Base-by-base conservation (phyloP, 139 green algal species). In the Nannochloris sp. region DNA sequence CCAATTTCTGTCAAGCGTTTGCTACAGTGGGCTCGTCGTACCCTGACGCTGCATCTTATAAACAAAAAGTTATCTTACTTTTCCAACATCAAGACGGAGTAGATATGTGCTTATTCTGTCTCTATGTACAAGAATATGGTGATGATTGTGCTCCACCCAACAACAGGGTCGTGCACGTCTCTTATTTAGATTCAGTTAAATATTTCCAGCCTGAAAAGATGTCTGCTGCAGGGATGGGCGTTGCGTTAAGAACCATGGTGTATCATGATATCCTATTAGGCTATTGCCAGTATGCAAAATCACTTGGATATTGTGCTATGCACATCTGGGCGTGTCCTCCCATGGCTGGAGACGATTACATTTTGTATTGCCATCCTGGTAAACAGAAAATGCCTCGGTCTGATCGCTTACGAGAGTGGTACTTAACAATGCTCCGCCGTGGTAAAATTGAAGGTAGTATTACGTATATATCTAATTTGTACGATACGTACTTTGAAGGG, bases 281-380 rank as follows among this genome's bases (percentile, higher is more conserved):
- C n/a, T 99, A 99, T 81, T 71, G 97, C 32, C 45, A 88, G 15
- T 96, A 92, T 67, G 77, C 83, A 47, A 91, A 91, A 68, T 44
- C 66, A 33, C 80, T 88, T 47, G 95, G 95, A 51, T 98, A 90
- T 68, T 82, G 85, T 54, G 76, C 77, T 59, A 97, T 97, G 83
- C 97, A 93, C 85, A 99, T 99, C 80, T 99, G 95, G 95, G 91
- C 92, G 1, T 99, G 94, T 82, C 94, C 94, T 19, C 94, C 93
- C 12, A 77, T 96, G 57, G 77, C 88, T 80, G 94, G 93, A 14
- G 94, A 98, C 62, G 94, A 99, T 75, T 98, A 98, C 84, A 98
- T 99, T 77, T 81, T 98, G 64, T 97, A 99, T 80, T 97, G 90
- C 81, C 93, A 99, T 80, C 94, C 94, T 0, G 69, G 76, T 61